Evolutionary conservation across 345 rosid species (phyloP).

Genomic region (Pistacia atlantica): DNA sequence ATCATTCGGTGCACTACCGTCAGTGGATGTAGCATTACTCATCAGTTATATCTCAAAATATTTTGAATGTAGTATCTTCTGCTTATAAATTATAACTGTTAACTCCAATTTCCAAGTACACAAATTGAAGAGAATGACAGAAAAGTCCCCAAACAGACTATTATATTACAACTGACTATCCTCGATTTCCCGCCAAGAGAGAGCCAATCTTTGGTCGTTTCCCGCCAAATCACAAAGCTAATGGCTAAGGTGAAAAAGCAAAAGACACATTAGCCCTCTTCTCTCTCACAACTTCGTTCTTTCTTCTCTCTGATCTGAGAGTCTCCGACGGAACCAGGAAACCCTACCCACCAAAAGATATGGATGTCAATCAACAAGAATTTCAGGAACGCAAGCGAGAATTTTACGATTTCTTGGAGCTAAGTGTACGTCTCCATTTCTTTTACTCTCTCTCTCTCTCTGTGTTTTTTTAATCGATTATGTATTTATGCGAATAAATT

Average conservation of each 20-base stretch:
- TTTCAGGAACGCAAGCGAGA: conserved; percentile 80
- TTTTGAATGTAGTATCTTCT: no score
- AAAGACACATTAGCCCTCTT: neutral
- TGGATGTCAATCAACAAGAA: conserved; percentile 70
- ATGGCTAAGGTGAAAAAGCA: neutral
- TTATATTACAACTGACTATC: no score
- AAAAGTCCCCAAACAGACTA: no score
- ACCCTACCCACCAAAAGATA: conserved; percentile 12
- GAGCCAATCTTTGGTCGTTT: neutral
- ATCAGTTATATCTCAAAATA: no score
- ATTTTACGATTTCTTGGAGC: conserved; percentile 72
- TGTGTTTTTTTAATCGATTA: neutral
- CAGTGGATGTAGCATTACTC: no score
- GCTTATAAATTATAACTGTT: no score
- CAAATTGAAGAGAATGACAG: no score
- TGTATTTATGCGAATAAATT: neutral
- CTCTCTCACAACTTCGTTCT: conserved; percentile 10
- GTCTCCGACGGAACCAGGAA: neutral
- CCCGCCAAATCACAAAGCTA: conserved; percentile 36
- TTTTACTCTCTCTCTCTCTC: neutral
- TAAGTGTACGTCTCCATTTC: conserved; percentile 42
- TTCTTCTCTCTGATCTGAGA: conserved; percentile 2
- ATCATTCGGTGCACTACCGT: no score
- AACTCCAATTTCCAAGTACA: no score
- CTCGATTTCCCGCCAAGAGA: conserved; percentile 42